phyloP scores from a whole-genome alignment of 1,284 basidiomycete species.

The Vanrija humicola region DNA sequence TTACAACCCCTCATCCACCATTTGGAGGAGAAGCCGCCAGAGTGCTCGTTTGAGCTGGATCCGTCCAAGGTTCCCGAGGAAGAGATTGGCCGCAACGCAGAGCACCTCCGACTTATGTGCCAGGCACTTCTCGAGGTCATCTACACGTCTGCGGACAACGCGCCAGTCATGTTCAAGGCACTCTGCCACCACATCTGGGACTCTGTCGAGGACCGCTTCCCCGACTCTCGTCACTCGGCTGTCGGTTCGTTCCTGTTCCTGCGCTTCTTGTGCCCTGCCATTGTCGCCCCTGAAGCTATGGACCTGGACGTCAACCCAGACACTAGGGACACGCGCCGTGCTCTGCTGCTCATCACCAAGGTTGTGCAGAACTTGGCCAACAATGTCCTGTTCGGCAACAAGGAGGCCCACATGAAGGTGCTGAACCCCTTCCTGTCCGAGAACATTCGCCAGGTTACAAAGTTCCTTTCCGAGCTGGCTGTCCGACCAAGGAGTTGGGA shows the following conservation, averaged over 20 bases:
- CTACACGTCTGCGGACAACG: slow-evolving; percentile 62
- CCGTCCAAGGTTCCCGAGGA: slow-evolving; percentile 60
- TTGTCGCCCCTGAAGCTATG: slow-evolving; percentile 77
- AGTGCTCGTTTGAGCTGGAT: slow-evolving; percentile 74
- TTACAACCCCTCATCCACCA: slow-evolving; percentile 70
- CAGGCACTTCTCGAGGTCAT: slow-evolving; percentile 73
- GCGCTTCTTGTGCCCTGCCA: slow-evolving; percentile 67
- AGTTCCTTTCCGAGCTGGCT: slow-evolving; percentile 74
- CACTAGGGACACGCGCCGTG: slow-evolving; percentile 60
- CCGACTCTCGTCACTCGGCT: slow-evolving; percentile 76
- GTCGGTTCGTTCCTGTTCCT: slow-evolving; percentile 89
- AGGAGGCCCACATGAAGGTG: slow-evolving; percentile 71
- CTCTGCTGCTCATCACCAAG: slow-evolving; percentile 79
- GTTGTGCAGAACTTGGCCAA: slow-evolving; percentile 89
- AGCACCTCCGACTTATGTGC: slow-evolving; percentile 69
- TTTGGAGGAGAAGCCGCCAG: slow-evolving; percentile 67
- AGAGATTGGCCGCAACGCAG: slow-evolving; percentile 65
- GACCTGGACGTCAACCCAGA: slow-evolving; percentile 74
- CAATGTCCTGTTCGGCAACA: slow-evolving; percentile 85
- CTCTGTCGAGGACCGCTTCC: slow-evolving; percentile 74
- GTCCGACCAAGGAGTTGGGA: slow-evolving; percentile 47
- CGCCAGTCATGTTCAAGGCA: slow-evolving; percentile 81
- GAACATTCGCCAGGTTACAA: slow-evolving; percentile 74
- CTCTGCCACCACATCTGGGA: slow-evolving; percentile 78
- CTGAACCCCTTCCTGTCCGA: slow-evolving; percentile 72